Base-by-base conservation (phyloP, 495 filamentous ascomycete genomes). In the Diplogelasinospora grovesii region DNA sequence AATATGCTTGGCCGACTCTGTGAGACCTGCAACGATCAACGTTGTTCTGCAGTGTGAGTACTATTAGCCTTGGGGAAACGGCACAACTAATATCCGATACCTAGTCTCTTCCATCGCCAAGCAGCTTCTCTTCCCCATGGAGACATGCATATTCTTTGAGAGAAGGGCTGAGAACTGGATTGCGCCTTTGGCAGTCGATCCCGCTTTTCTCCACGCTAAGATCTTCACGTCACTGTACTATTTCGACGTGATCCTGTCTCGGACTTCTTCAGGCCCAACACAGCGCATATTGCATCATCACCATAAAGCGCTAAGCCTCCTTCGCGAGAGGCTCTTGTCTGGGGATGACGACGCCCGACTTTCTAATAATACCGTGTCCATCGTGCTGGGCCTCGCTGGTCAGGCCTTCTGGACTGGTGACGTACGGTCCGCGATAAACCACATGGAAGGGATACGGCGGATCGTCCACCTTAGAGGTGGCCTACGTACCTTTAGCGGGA, bases 41-140 rank as follows among this genome's bases (percentile, higher is more conserved):
- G 31, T 29, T 21, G 31, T 36, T 20, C 10, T 43, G 31, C 41
- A 20, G 5, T 36, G 41, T 43, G 13, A 21, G 41, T 18, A 21
- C n/a, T n/a, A n/a, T n/a, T n/a, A n/a, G n/a, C n/a, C n/a, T n/a
- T n/a, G n/a, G n/a, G n/a, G n/a, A n/a, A n/a, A n/a, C n/a, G n/a
- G n/a, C n/a, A n/a, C n/a, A n/a, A n/a, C n/a, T n/a, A n/a, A n/a
- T n/a, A n/a, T n/a, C n/a, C n/a, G n/a, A 43, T 23, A 21, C 5
- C 6, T 25, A 70, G 67, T 69, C 47, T 69, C 59, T 23, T 50
- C 49, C 20, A 68, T 67, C 20, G 58, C 62, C 10, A 65, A 65
- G 25, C 32, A 53, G 36, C 34, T 53, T 18, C 30, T 70, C 10
- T 64, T 60, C 41, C 59, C 59, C 13, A 38, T 66, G 18, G 63